Conservation (phyloP, 345 rosid genomes). For the Mangifera indica region DNA sequence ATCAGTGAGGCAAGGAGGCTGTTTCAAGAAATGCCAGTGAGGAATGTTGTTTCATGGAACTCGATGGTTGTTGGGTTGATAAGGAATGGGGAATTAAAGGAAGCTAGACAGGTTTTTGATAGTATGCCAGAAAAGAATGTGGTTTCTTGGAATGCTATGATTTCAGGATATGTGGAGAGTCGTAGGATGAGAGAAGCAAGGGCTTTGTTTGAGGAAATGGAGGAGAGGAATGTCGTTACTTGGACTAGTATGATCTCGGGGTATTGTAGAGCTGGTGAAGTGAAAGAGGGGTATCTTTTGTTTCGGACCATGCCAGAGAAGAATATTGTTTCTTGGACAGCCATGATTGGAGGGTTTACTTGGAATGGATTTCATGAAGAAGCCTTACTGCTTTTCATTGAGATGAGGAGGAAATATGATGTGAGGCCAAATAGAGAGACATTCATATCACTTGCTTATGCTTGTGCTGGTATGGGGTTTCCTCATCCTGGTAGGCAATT, state of each 20-base stretch:
- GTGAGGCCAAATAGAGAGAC: conserved; percentile 63
- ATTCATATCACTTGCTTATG: conserved; percentile 67
- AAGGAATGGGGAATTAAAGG: conserved; percentile 48
- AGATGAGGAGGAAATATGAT: conserved; percentile 33
- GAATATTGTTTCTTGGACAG: conserved; percentile 72
- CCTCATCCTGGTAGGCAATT: conserved; percentile 55
- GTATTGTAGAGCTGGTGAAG: conserved; percentile 52
- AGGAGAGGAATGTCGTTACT: conserved; percentile 46
- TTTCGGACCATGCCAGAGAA: conserved; percentile 56
- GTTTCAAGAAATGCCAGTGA: conserved; percentile 63
- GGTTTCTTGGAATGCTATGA: conserved; percentile 62
- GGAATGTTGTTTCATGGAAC: conserved; percentile 68
- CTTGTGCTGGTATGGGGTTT: conserved; percentile 57
- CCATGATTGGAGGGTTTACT: conserved; percentile 63
- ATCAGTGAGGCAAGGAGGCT: conserved; percentile 43
- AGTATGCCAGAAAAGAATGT: conserved; percentile 40
- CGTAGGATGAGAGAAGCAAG: conserved; percentile 40
- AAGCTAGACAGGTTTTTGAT: conserved; percentile 50
- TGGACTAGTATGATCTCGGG: conserved; percentile 77
- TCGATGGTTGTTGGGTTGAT: conserved; percentile 53
- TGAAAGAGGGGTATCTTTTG: conserved; percentile 43
- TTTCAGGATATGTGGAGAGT: conserved; percentile 47
- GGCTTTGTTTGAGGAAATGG: conserved; percentile 52
- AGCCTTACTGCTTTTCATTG: conserved; percentile 43
- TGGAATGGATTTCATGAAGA: conserved; percentile 60